Percentiles rank a stretch among this genome's conserved stretches.
Conservation (phyloP, 805 yeast species). For the Hanseniaspora singularis region DNA sequence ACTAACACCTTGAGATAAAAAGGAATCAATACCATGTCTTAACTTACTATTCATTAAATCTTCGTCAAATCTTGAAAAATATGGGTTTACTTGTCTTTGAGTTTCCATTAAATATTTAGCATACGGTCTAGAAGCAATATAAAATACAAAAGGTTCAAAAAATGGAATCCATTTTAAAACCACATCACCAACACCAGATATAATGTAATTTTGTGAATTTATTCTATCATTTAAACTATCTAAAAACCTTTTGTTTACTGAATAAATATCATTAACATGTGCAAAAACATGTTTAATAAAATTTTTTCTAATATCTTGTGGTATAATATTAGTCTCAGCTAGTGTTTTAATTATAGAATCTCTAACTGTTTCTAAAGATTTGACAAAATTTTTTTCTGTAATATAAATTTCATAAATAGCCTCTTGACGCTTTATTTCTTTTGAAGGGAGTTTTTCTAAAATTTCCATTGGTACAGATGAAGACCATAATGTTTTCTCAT, state of each 20-base stretch:
- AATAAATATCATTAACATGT: constrained; percentile 74
- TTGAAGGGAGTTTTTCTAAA: constrained; percentile 65
- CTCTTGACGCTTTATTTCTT: constrained; percentile 86
- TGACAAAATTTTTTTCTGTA: constrained; percentile 90
- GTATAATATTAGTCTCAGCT: constrained; percentile 74
- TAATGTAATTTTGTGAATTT: constrained; percentile 53
- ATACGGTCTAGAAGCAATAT: constrained; percentile 89
- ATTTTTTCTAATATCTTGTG: constrained; percentile 78
- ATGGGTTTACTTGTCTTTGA: constrained; percentile 78
- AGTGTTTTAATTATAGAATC: constrained; percentile 91
- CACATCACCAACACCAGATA: constrained; percentile 76
- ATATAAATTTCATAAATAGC: constrained; percentile 85
- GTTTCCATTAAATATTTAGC: constrained; percentile 93
- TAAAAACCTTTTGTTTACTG: constrained; percentile 71
- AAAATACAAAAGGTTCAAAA: constrained; percentile 84
- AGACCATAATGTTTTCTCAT: constrained; percentile 81
- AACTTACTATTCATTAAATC: constrained; percentile 60
- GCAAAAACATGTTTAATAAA: constrained; percentile 86
- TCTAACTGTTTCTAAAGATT: constrained; percentile 81
- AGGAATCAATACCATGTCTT: constrained; percentile 68
- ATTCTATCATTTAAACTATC: constrained; percentile 84
- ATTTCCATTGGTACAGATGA: constrained; percentile 74
- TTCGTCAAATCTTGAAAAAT: constrained; percentile 86
- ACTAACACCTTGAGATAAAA: constrained; percentile 87
- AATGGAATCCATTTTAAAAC: constrained; percentile 70